These are phyloP conservation scores for Oidiodendron maius DNA, from an alignment of 495 filamentous ascomycete species.

Conservation along the genomic window DNA sequence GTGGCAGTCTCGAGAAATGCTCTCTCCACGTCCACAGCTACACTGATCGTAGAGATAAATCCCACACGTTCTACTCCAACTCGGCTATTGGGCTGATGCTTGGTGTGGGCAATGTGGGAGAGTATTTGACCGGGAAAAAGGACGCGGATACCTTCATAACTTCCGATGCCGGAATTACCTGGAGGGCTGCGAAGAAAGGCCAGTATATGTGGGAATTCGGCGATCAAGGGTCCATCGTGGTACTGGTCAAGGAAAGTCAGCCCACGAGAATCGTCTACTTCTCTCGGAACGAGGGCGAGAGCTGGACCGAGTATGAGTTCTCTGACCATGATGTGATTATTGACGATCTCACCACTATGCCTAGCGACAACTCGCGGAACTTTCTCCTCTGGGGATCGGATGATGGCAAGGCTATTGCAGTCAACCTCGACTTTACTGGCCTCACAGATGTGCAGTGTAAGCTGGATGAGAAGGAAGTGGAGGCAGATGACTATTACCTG, in stretches of 20 bases:
- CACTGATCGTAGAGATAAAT: slow-evolving; percentile 73
- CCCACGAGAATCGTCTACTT: slow-evolving; percentile 69
- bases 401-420: slow-evolving; percentile 46
- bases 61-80: slow-evolving; percentile 78
- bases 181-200: slow-evolving; percentile 80
- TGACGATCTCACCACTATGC: slow-evolving; percentile 76
- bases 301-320: slow-evolving; percentile 73
- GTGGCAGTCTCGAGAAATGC: slow-evolving; percentile 54
- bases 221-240: slow-evolving; percentile 86
- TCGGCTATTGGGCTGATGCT: slow-evolving; percentile 91
- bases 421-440: slow-evolving; percentile 85
- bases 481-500: slow-evolving; percentile 65
- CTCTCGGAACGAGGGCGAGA: slow-evolving; percentile 70
- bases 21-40: slow-evolving; percentile 92
- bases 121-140: slow-evolving; percentile 49
- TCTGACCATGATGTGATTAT: slow-evolving; percentile 61
- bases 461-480: slow-evolving; percentile 54
- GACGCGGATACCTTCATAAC: slow-evolving; percentile 85
- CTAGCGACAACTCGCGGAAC: slow-evolving; percentile 79
- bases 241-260: slow-evolving; percentile 59
- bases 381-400: slow-evolving; percentile 83
- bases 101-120: slow-evolving; percentile 84
- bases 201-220: slow-evolving; percentile 88
- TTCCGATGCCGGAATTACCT: slow-evolving; percentile 78
- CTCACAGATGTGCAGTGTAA: slow-evolving; percentile 64